Conservation (phyloP, 2,329 filamentous ascomycete species). For the Sclerotinia subarctica region DNA sequence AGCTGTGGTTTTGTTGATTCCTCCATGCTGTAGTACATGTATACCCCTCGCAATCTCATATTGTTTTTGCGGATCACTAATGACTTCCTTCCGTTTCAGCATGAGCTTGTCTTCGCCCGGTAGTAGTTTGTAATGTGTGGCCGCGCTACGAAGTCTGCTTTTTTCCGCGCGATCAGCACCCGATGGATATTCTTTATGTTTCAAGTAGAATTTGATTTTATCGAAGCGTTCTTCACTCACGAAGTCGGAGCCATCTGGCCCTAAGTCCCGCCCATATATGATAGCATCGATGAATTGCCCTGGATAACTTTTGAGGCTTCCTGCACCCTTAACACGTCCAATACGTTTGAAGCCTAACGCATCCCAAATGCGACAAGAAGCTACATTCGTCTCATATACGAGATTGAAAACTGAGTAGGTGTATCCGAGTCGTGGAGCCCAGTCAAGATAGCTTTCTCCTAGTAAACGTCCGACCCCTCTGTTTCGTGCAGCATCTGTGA, state of each 20-base stretch:
- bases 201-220: constrained; percentile 97
- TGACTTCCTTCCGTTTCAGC: constrained; percentile 97
- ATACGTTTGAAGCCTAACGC: constrained; percentile 71
- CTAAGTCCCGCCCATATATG: constrained; percentile 58
- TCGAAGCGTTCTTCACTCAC: constrained; percentile 96
- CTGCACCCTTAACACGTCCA: constrained; percentile 58
- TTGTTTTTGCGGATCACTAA: constrained; percentile 83
- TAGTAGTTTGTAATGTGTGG: constrained; percentile 88
- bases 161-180: constrained; percentile 95
- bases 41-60: constrained; percentile 81
- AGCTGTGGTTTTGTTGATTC: constrained; percentile 97
- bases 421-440: constrained; percentile 60
- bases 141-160: constrained; percentile 86
- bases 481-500: constrained; percentile 53
- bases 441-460: constrained; percentile 56
- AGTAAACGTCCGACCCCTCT: constrained; percentile 55
- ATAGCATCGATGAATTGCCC: constrained; percentile 55
- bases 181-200: constrained; percentile 87
- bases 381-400: constrained; percentile 71
- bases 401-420: constrained; percentile 73
- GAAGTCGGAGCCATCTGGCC: constrained; percentile 69
- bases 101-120: constrained; percentile 67
- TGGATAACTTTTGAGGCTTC: constrained; percentile 50
- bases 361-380: constrained; percentile 71
- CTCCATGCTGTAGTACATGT: constrained; percentile 75